phyloP scores from a whole-genome alignment of 305 asterid species.

The Caryopteris hybrid region DNA sequence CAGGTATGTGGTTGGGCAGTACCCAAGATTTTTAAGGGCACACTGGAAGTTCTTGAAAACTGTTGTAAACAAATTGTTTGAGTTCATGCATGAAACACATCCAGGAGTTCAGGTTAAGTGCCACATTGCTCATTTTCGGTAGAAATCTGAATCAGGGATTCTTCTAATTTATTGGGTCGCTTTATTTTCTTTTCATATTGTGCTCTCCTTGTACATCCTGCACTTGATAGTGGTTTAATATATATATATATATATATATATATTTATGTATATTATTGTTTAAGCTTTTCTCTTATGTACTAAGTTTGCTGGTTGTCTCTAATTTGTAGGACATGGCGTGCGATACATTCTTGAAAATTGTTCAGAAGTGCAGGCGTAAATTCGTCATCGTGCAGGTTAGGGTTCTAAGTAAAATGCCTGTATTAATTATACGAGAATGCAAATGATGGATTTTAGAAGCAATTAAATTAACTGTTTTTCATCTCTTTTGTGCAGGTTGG shows the following conservation, averaged over 20 bases:
- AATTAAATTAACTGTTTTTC: neutral
- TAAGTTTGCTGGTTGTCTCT: conserved; percentile 13
- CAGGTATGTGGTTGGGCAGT: conserved; percentile 99
- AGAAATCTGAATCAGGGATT: neutral
- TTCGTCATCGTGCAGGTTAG: conserved; percentile 87
- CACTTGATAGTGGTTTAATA: conserved; percentile 2
- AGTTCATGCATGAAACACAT: conserved; percentile 99
- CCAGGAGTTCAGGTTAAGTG: conserved; percentile 96
- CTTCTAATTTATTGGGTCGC: neutral
- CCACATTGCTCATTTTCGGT: conserved; percentile 2
- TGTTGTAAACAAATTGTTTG: conserved; percentile 95
- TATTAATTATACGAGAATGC: neutral
- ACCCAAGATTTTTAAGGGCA: conserved; percentile 97
- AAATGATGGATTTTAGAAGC: conserved; percentile 13
- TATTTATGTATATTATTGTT: neutral
- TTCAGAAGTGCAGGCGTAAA: conserved; percentile 98
- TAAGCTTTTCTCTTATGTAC: neutral
- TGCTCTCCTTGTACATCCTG: conserved; percentile 1
- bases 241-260: too few species aligned
- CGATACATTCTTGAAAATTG: conserved; percentile 96
- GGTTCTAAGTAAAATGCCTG: neutral
- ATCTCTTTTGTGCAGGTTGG: conserved; percentile 62
- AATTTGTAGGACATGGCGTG: conserved; percentile 93
- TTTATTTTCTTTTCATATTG: neutral
- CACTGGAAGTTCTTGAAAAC: conserved; percentile 99